Evolutionary conservation across 2,329 filamentous ascomycete species (phyloP), one percentile per base, ranked within the genome.

Genomic region (Cercospora sesami): DNA sequence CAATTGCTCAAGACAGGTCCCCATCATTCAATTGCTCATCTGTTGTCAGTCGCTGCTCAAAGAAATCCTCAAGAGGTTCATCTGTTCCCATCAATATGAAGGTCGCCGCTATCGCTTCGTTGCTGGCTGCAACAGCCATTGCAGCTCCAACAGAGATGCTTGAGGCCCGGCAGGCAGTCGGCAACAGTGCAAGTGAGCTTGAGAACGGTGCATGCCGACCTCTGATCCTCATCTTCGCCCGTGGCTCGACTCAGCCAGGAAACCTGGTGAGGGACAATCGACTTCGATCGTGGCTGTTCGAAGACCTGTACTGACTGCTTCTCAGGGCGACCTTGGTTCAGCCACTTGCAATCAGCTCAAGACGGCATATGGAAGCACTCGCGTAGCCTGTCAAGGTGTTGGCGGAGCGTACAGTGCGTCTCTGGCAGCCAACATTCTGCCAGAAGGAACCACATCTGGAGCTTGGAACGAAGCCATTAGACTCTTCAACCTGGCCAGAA

Each of bases 221-320:
- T 28, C 80, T 85, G 71, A 86, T 84, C 8, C 77, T 87, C 64
- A 82, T 87, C 72, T 87, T 85, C 69, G 86, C 85, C 18, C 82
- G 86, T 18, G 86, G 86, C 8, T 87, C 85, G 10, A 83, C 81
- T 5, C 84, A 87, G 74, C 33, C 68, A 0, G 85, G 84, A 36
- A 87, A 86, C 71, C 82, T 87, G 51, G 86, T 68, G 4, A n/a
- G 53, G 18, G 14, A 16, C 21, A 21, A n/a, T 5, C 3, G 2
- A 58, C 23, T 23, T n/a, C 14, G 30, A 58, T 26, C 45, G 7
- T 51, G 21, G 30, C 28, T 58, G 7, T 3, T 14, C 2, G 21
- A n/a, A 18, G 21, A 18, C 6, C 14, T 30, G 0, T 58, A 14
- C 26, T 58, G 28, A 30, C 14, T n/a, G 60, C 30, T 18, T 30